These are phyloP conservation scores for Pestalotiopsis sp. DNA, from an alignment of 2,329 filamentous ascomycete species.

Conservation along the genomic window DNA sequence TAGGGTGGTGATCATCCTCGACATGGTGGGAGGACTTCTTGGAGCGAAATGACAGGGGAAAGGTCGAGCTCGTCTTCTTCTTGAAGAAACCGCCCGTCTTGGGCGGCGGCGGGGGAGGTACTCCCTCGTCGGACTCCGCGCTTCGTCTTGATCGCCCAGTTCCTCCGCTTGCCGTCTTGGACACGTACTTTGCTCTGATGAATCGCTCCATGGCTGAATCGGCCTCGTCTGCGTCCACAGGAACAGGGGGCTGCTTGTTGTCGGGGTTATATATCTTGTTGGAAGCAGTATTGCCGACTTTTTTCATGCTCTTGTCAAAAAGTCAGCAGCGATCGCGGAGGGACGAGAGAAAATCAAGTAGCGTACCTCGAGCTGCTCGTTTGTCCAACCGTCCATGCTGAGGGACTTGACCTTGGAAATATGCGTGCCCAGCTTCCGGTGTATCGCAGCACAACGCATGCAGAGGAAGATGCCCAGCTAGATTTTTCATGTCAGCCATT, in stretches of 20 bases:
- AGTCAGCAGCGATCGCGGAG: slow-evolving; percentile 19
- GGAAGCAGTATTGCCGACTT: slow-evolving; percentile 81
- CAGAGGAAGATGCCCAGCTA: slow-evolving; percentile 95
- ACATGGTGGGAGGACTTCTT: slow-evolving; percentile 52
- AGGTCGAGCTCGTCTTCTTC: slow-evolving; percentile 66
- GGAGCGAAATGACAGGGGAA: slow-evolving; percentile 63
- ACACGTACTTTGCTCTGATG: slow-evolving; percentile 92
- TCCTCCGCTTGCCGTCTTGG: slow-evolving; percentile 41
- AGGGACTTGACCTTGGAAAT: slow-evolving; percentile 98
- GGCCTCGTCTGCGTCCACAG: slow-evolving; percentile 88
- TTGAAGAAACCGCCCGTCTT: slow-evolving; percentile 64
- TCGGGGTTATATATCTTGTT: slow-evolving; percentile 91
- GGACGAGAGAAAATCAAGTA: neutral
- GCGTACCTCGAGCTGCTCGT: slow-evolving; percentile 91
- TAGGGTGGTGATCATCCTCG: slow-evolving; percentile 26
- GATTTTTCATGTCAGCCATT: slow-evolving; percentile 19
- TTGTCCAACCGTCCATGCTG: slow-evolving; percentile 97
- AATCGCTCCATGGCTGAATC: slow-evolving; percentile 95
- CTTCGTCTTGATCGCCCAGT: slow-evolving; percentile 36
- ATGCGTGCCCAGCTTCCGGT: slow-evolving; percentile 96
- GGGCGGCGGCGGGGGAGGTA: slow-evolving; percentile 63
- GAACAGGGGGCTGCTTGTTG: slow-evolving; percentile 80
- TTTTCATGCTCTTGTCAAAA: slow-evolving; percentile 80
- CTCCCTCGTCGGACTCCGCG: slow-evolving; percentile 58
- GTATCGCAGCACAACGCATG: slow-evolving; percentile 94